A percentile compares a stretch with the other conserved stretches of the same genome.
These are phyloP conservation scores for Ramularia collo-cygni DNA, from an alignment of 2,329 filamentous ascomycete species.

Conservation along the genomic window DNA sequence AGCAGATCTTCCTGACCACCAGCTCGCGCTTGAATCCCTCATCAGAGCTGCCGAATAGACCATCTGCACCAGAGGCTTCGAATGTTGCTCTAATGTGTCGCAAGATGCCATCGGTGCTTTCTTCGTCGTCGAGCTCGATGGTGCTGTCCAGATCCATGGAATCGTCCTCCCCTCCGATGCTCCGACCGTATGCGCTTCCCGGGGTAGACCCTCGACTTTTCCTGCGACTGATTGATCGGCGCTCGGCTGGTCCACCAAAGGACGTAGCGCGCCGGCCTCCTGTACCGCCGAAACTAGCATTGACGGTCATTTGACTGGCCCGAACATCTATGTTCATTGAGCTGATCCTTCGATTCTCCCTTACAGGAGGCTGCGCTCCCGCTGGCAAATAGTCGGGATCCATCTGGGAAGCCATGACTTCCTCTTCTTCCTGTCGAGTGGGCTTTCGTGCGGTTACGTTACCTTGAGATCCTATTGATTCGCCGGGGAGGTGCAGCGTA, in stretches of 20 bases:
- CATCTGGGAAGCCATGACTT: constrained; percentile 43
- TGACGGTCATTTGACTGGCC: constrained; percentile 33
- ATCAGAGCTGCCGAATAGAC: constrained; percentile 25
- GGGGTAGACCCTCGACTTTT: constrained; percentile 52
- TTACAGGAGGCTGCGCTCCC: constrained; percentile 43
- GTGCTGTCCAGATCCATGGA: constrained; percentile 30
- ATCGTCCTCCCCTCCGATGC: constrained; percentile 30
- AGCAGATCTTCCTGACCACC: constrained; percentile 29
- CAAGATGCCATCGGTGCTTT: constrained; percentile 23
- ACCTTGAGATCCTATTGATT: constrained; percentile 14
- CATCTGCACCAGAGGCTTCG: constrained; percentile 26
- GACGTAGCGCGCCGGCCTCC: constrained; percentile 62
- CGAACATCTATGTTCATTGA: constrained; percentile 62
- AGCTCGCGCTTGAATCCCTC: constrained; percentile 30
- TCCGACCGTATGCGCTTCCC: constrained; percentile 35
- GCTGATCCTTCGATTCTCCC: constrained; percentile 73
- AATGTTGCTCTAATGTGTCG: constrained; percentile 25
- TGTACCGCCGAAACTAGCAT: constrained; percentile 43
- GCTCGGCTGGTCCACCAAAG: constrained; percentile 59
- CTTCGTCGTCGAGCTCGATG: constrained; percentile 22
- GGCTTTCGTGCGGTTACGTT: constrained; percentile 21
- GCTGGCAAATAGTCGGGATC: constrained; percentile 41
- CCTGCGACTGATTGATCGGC: constrained; percentile 52
- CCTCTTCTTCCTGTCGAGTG: constrained; percentile 35
- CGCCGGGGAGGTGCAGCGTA: constrained; percentile 17